These are phyloP conservation scores for Hortaea sp. DNA, from an alignment of 2,329 filamentous ascomycete species.

Conservation along the genomic window DNA sequence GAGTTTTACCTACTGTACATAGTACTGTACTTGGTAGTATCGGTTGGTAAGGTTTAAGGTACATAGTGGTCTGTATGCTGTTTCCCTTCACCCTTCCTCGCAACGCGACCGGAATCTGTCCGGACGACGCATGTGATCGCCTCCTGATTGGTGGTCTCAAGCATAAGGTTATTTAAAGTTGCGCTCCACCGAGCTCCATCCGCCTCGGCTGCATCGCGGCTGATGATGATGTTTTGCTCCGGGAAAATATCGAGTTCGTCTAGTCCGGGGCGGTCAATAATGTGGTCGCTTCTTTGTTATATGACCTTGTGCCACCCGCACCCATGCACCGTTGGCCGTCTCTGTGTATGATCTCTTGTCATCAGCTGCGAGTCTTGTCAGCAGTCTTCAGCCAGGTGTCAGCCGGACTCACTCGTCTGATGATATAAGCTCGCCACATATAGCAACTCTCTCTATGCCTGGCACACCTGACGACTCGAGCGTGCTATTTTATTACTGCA, in stretches of 20 bases:
- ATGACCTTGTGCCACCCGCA: not conserved
- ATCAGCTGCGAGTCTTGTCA: not conserved
- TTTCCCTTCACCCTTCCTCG: no score
- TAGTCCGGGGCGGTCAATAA: no score
- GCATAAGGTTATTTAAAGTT: not conserved
- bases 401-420: not conserved
- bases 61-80: no score
- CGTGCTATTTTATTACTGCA: not conserved
- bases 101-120: no score
- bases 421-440: not conserved
- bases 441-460: not conserved
- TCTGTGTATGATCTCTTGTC: not conserved
- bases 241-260: not conserved
- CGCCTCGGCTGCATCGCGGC: not conserved
- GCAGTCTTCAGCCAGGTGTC: not conserved
- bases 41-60: no score
- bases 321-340: not conserved
- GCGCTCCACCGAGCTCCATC: not conserved
- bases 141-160: not conserved
- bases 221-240: not conserved
- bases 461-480: not conserved
- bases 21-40: no score
- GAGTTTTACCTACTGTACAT: no score
- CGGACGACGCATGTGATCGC: not conserved
- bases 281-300: not conserved